Evolutionary conservation across 805 yeast species (phyloP), one percentile per base, ranked within the genome.

Genomic region (Debaryomyces maramus): DNA sequence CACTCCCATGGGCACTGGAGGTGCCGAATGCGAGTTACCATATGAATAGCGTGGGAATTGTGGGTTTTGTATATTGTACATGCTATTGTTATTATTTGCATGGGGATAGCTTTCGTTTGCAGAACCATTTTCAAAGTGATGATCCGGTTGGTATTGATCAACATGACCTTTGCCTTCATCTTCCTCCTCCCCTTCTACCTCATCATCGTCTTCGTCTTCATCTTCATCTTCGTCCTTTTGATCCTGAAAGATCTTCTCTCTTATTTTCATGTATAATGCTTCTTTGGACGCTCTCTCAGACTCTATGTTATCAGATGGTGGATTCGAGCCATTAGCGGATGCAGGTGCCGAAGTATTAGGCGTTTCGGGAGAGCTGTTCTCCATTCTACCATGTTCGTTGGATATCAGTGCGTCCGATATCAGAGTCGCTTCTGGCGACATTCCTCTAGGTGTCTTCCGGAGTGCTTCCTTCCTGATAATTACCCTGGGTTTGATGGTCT

Each of bases 221-320:
- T 40, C 43, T 3, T 38, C 38, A 6, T 44, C 45, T 11, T 42
- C 52, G 9, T 42, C 44, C 31, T 38, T 39, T 8, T 19, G 37
- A 19, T 36, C 37, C 14, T 37, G 40, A 30, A 37, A 31, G 19
- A 70, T 71, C 32, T 69, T 52, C 19, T 63, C 67, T 22, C 75
- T 50, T 8, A 70, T 62, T 44, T 63, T 63, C 44, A 54, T 57
- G 44, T 70, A 70, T 22, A 65, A 55, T 10, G 68, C 73, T 32
- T 65, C 61, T 36, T 55, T 59, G 10, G 57, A 47, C 1, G 58
- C 66, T 34, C 71, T 44, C 27, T 60, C 70, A 21, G 43, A 36
- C 40, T 56, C 60, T 3, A 57, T 55, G 11, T 29, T 5, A 29
- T 17, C 32, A 4, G n/a, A 11, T 29, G 6, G 18, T n/a, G 9